Conservation (phyloP, 768 basidiomycete species). For the Lactarius evosmus region DNA sequence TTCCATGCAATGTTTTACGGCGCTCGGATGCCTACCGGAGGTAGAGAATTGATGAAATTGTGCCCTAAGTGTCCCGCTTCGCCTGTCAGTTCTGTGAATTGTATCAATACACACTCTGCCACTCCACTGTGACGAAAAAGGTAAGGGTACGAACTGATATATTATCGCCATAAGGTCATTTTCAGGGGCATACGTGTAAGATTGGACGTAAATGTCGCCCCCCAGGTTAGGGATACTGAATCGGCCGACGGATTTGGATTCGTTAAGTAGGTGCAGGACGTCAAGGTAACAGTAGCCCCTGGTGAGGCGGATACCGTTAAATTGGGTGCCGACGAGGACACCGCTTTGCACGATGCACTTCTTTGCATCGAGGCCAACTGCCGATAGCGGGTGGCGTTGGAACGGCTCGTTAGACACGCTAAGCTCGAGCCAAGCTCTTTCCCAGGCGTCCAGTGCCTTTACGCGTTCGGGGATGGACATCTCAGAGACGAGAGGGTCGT, state of each 20-base stretch:
- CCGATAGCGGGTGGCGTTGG: slow-evolving; percentile 3
- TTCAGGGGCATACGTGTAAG: slow-evolving; percentile 13
- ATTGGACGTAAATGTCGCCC: slow-evolving; percentile 5
- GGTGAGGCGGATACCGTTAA: background rate
- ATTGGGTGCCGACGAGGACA: slow-evolving; percentile 4
- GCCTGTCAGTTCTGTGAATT: background rate
- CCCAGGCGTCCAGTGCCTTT: slow-evolving; percentile 13
- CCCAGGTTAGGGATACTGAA: slow-evolving; percentile 11
- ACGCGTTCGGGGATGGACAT: slow-evolving; percentile 15
- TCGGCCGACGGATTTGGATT: background rate
- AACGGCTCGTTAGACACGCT: background rate
- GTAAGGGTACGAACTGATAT: slow-evolving; percentile 3
- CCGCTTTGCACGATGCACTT: slow-evolving; percentile 11
- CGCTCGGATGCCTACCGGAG: slow-evolving; percentile 2
- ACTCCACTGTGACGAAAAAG: background rate
- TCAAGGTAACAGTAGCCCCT: slow-evolving; percentile 15
- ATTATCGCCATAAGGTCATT: slow-evolving; percentile 17
- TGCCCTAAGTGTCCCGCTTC: background rate
- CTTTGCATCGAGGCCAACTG: slow-evolving; percentile 1
- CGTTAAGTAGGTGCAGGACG: background rate
- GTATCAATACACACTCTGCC: background rate
- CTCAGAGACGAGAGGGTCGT: slow-evolving; percentile 9
- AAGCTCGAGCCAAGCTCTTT: slow-evolving; percentile 15
- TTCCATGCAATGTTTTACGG: slow-evolving; percentile 2
- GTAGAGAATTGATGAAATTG: slow-evolving; percentile 22